phyloP scores from a whole-genome alignment of 1,284 basidiomycete species.

The Tilletia setariae region DNA sequence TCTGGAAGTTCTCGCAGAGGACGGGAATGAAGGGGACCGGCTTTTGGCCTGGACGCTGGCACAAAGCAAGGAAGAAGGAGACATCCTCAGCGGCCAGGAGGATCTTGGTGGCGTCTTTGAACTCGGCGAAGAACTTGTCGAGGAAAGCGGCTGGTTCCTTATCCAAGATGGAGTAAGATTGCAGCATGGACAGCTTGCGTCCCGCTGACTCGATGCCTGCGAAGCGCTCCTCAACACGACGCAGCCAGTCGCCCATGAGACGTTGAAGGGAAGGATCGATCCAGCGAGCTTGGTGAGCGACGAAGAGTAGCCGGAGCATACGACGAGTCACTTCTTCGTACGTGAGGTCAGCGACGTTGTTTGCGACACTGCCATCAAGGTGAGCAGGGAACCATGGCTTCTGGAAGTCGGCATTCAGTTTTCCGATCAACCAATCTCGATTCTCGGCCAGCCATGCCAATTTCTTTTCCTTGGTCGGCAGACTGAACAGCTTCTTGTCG shows the following conservation, averaged over 20 bases:
- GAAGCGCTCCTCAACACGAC: constrained; percentile 82
- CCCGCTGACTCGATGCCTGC: constrained; percentile 43
- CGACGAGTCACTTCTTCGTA: constrained; percentile 92
- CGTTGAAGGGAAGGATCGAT: constrained; percentile 90
- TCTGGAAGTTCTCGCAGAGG: constrained; percentile 80
- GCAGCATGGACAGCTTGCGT: constrained; percentile 56
- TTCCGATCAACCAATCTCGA: constrained; percentile 81
- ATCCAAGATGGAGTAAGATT: constrained; percentile 80
- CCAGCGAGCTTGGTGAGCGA: constrained; percentile 86
- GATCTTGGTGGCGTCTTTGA: constrained; percentile 76
- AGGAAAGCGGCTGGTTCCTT: constrained; percentile 72
- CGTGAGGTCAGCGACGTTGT: constrained; percentile 91
- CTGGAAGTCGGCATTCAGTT: constrained; percentile 90
- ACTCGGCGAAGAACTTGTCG: constrained; percentile 75
- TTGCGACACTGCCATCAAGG: constrained; percentile 62
- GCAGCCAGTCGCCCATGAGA: constrained; percentile 92
- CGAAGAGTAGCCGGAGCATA: constrained; percentile 89
- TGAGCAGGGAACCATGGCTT: constrained; percentile 61
- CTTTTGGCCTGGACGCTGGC: constrained; percentile 93
- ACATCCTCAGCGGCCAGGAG: constrained; percentile 92
- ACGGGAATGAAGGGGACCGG: constrained; percentile 98
- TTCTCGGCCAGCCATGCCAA: constrained; percentile 79
- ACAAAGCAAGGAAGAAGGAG: constrained; percentile 89
- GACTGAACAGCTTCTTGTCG: constrained; percentile 80
- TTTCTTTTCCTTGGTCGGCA: constrained; percentile 94